Conservation (phyloP, 768 basidiomycete genomes). For the Suillus alpinus region DNA sequence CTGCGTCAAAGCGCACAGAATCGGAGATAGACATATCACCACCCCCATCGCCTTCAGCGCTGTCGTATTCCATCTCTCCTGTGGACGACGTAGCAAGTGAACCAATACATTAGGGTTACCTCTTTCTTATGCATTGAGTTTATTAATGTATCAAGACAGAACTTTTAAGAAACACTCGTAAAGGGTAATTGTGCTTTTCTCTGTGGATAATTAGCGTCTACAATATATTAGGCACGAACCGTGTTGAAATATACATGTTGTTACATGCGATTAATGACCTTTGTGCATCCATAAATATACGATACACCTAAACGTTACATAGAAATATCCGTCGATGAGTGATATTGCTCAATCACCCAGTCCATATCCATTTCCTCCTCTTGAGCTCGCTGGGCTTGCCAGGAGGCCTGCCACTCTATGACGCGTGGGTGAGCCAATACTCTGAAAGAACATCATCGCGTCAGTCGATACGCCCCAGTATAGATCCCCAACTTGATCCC, state of each 20-base stretch:
- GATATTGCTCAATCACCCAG: constrained; percentile 29
- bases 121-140: neutral
- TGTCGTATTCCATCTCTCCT: constrained; percentile 6
- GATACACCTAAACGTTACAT: constrained; percentile 5
- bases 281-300: neutral
- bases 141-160: neutral
- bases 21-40: constrained; percentile 12
- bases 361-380: constrained; percentile 33
- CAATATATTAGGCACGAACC: neutral
- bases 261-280: neutral
- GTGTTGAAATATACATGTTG: constrained; percentile 4
- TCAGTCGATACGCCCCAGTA: neutral
- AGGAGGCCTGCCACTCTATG: constrained; percentile 28
- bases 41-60: constrained; percentile 17
- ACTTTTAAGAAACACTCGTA: neutral
- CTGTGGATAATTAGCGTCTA: neutral
- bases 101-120: neutral
- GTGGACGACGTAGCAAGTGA: neutral
- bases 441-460: constrained; percentile 17
- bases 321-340: constrained; percentile 21
- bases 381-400: constrained; percentile 18
- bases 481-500: constrained; percentile 3
- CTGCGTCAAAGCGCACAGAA: constrained; percentile 6
- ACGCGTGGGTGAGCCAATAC: constrained; percentile 36
- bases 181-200: neutral